Evolutionary conservation across 805 yeast species (phyloP), one percentile per base, ranked within the genome.

Genomic region (Ascoidea tarda): DNA sequence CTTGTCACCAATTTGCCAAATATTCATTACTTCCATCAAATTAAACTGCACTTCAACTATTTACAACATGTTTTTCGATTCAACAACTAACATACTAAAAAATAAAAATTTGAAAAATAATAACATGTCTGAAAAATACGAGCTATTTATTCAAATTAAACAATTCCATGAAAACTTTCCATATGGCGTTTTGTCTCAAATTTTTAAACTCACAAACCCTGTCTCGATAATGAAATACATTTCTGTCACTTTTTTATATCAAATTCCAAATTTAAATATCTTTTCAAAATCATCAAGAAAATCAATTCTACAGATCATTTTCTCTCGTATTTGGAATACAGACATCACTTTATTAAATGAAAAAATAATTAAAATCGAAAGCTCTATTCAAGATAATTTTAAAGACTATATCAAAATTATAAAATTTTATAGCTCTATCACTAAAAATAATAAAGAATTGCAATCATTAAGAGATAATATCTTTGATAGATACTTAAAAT

Each of bases 161-260:
- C 77, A 82, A 53, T 68, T 93, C 46, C 96, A 91, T 67, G 68
- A 74, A 38, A 62, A 87, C 54, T 78, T 91, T 69, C 99, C 98
- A 0, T 93, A 91, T 64, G 69, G 76, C 1, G 63, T 91, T 44
- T 78, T 90, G 65, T 81, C 82, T 47, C 86, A 87, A 21, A 84
- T 91, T 28, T 66, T 93, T 61, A 76, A 81, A 61, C 79, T 84
- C 55, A 87, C 98, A 0, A 91, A 91, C 62, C 98, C 99, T 1
- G 79, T 89, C 67, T 78, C 83, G 47, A 81, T 91, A 32, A 79
- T 87, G 69, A 85, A 89, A 55, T 79, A 82, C 28, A 69, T 91
- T 63, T 76, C 90, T 44, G 96, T 88, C 60, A 64, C 91, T 54
- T 79, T 91, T 58, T 78, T 93, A 70, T 87, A 84, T n/a, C 87